Conservation (phyloP, 225 moss, liverwort and hornwort genomes). For the Antitrichia curtipendula region DNA sequence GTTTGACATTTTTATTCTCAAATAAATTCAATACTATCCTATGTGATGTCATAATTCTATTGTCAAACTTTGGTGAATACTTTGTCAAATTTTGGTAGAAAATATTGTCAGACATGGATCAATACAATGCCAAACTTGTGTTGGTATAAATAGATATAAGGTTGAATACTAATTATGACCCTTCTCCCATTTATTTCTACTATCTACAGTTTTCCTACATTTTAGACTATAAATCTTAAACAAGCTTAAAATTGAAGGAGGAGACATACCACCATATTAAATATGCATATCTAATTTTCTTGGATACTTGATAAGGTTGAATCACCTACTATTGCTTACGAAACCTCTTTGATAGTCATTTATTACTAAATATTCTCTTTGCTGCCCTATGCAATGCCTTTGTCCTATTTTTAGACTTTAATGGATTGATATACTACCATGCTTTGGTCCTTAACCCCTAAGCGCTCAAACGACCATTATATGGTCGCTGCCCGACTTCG, state of each 20-base stretch:
- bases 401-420: neutral
- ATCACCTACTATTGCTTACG: accelerated
- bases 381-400: accelerated
- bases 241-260: neutral
- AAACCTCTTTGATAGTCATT: neutral
- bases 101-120: neutral
- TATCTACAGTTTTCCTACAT: neutral
- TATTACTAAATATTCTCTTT: neutral
- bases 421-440: neutral
- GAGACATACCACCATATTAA: neutral
- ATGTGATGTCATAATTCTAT: neutral
- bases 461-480: too few species aligned
- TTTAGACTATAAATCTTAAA: neutral
- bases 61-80: neutral
- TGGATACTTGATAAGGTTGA: neutral
- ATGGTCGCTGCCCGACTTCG: too few species aligned
- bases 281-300: neutral
- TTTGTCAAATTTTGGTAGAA: neutral
- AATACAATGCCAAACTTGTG: neutral
- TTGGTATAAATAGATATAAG: neutral
- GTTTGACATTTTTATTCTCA: neutral
- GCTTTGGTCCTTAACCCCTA: accelerated
- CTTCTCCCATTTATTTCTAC: neutral
- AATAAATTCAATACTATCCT: neutral
- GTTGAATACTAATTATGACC: neutral